These are phyloP conservation scores for Pistacia integerrima DNA, from an alignment of 345 rosid genomes.

Conservation along the genomic window DNA sequence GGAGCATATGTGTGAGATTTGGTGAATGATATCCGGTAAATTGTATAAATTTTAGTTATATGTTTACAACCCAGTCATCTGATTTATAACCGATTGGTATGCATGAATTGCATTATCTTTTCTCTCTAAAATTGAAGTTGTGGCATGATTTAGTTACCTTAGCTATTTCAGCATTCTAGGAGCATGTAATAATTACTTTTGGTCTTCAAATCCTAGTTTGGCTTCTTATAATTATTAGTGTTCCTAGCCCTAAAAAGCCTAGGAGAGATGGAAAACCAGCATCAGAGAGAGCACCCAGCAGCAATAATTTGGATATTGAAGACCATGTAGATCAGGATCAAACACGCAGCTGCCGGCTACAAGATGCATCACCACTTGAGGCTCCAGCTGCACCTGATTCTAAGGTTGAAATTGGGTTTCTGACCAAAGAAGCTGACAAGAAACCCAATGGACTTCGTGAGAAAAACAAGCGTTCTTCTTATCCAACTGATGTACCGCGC, in stretches of 20 bases:
- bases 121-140: no score
- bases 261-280: conserved; percentile 74
- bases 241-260: conserved; percentile 73
- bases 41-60: background rate
- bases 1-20: no score
- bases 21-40: background rate
- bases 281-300: conserved; percentile 43
- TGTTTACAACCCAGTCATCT: background rate
- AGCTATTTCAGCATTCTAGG: background rate
- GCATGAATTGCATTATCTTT: no score
- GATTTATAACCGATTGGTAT: no score
- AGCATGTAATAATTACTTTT: background rate
- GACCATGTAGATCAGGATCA: conserved; percentile 42
- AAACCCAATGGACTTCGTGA: conserved; percentile 44
- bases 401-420: conserved; percentile 34
- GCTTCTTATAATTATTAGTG: background rate
- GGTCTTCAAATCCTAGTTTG: background rate
- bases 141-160: no score
- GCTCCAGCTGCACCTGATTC: conserved; percentile 29
- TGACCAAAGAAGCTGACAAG: conserved; percentile 47
- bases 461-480: conserved; percentile 36
- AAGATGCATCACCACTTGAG: conserved; percentile 64
- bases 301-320: conserved; percentile 34
- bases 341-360: conserved; percentile 46
- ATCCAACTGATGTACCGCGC: conserved; percentile 49